Evolutionary conservation across 805 yeast species (phyloP), one percentile per base, ranked within the genome.

Genomic region (Zygosaccharomyces siamensis): DNA sequence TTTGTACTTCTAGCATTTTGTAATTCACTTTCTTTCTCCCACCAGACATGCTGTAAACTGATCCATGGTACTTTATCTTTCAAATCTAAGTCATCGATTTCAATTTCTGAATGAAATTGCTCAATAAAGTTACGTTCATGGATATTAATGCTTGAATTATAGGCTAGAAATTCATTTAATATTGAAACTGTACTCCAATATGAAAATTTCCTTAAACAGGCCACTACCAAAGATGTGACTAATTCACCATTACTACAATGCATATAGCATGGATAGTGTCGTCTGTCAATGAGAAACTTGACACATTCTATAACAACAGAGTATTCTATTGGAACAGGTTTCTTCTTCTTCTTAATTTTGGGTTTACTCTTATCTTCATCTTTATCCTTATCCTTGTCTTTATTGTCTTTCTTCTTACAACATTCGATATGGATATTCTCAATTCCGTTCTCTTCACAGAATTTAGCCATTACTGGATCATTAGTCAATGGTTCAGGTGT

Each of bases 171-270:
- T 68, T 92, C 99, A 54, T 84, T 87, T 58, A 86, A 80, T 11
- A 92, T 89, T 0, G 97, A 83, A 2, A 89, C 87, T 5, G 86
- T 78, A 7, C 93, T 83, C 99, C 99, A 93, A 57, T 84, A 80
- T 23, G 88, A 85, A 16, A 86, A 69, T 56, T 86, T 86, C 31
- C 99, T 69, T 33, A 89, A 69, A 63, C 97, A 89, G 3, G 97
- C 98, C 21, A 92, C 77, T 1, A 88, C 80, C 40, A 93, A 71
- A 21, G 92, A 80, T 0, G 96, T 87, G 2, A 87, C 84, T 54
- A 88, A 89, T 7, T 95, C 89, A 0, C 97, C 98, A 61, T 89
- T 90, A 23, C 83, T 70, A 65, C 98, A 92, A 66, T 92, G 97
- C 4, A 92, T 64, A 62, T 86, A 90, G 1, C 85, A 71, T 0